Base-by-base conservation (phyloP, 2,329 filamentous ascomycete genomes). In the Fusarium xyrophilum region DNA sequence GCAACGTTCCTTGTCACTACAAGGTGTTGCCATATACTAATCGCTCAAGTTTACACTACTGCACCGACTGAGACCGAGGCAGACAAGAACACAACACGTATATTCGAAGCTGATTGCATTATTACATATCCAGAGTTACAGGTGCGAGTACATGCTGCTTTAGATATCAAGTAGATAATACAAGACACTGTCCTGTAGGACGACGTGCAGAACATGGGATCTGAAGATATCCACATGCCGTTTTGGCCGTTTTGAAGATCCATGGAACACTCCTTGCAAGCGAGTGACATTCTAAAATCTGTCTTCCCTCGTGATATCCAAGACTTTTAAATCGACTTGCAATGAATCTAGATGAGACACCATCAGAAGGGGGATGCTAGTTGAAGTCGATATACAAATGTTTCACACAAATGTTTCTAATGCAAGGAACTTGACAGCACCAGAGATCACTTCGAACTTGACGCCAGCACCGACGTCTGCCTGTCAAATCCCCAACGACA, bases 401-500 rank as follows among this genome's bases (percentile, higher is more conserved):
- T 4, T 46, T 46, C 14, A n/a, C n/a, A 27, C 36, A 46, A 30
- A 21, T 46, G 8, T 4, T 46, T 46, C 14, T 21, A 17, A 56
- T 48, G 33, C 40, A 54, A 44, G 43, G 40, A 62, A 56, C 35
- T 53, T 44, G 33, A 42, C 23, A 56, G 42, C 39, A 36, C 40
- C 23, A 19, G 25, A 48, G 17, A 48, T 25, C 42, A 42, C 21
- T 39, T 57, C 52, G 42, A 62, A 38, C 44, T 65, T 63, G 58
- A 56, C 47, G 56, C 58, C 61, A 58, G 69, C 56, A 63, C 38
- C 50, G 67, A 68, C 47, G 62, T 67, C 65, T 60, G 69, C 60
- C 40, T 35, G 46, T 39, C 64, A 66, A 68, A 43, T 43, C 46
- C 38, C 58, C 52, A 38, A 54, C 57, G 55, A 68, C 61, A 69